A percentile compares a stretch with the other conserved stretches of the same genome.
These are phyloP conservation scores for Cladosporium cucumerinum DNA, from an alignment of 2,329 filamentous ascomycete genomes.

Conservation along the genomic window DNA sequence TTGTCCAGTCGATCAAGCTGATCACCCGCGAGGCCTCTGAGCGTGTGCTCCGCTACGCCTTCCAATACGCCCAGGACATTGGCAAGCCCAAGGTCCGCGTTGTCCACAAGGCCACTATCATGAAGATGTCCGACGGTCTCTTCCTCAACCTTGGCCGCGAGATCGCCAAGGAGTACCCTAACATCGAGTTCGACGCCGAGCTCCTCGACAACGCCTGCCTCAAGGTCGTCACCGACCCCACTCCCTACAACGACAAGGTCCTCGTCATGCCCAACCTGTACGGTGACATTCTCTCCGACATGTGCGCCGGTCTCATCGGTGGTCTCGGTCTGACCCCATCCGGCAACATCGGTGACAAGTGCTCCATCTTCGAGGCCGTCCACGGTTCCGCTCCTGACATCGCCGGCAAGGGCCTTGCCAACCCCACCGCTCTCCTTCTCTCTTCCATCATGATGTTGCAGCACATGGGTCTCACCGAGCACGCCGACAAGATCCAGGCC, in stretches of 20 bases:
- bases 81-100: conserved; percentile 95
- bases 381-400: conserved; percentile 97
- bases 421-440: conserved; percentile 93
- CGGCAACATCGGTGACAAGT: conserved; percentile 98
- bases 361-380: conserved; percentile 99
- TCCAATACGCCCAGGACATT: conserved; percentile 93
- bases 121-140: conserved; percentile 99
- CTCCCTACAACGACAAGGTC: conserved; percentile 98
- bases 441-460: conserved; percentile 99
- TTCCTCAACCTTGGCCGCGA: conserved; percentile 86
- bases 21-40: conserved; percentile 94
- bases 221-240: conserved; percentile 95
- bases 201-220: conserved; percentile 98
- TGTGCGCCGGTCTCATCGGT: conserved; percentile 98
- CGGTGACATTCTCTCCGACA: conserved; percentile 98
- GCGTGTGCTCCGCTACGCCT: conserved; percentile 93
- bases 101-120: conserved; percentile 99
- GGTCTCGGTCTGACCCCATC: conserved; percentile 95
- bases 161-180: conserved; percentile 90
- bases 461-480: conserved; percentile 86
- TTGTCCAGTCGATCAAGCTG: conserved; percentile 99
- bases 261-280: conserved; percentile 97
- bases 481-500: conserved; percentile 85
- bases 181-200: conserved; percentile 95
- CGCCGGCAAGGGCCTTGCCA: conserved; percentile 90